Conservation (phyloP, 768 basidiomycete species). For the Albatrellus ellisii region DNA sequence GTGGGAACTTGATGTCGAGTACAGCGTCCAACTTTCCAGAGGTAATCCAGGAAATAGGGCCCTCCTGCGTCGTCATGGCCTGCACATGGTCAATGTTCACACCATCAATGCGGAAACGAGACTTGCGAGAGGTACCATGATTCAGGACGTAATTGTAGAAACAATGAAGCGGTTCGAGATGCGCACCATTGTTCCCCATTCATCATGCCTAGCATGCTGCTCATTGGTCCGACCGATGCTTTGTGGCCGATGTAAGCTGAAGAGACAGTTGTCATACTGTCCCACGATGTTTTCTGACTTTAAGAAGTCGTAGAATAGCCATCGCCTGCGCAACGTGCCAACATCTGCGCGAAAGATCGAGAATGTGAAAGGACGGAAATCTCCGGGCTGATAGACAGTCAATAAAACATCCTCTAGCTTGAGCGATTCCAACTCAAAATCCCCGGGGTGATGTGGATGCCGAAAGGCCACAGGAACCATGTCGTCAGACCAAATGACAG, state of each 20-base stretch:
- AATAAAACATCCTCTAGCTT: slow-evolving; percentile 88
- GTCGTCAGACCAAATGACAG: slow-evolving; percentile 75
- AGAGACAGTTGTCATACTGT: slow-evolving; percentile 95
- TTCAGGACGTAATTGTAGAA: not conserved
- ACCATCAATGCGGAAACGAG: slow-evolving; percentile 92
- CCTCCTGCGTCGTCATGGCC: slow-evolving; percentile 64
- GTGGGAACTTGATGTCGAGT: slow-evolving; percentile 94
- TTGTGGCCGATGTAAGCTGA: slow-evolving; percentile 92
- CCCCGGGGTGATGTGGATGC: slow-evolving; percentile 58
- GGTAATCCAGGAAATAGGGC: slow-evolving; percentile 95
- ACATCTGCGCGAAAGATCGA: slow-evolving; percentile 93
- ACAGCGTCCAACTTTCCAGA: slow-evolving; percentile 96
- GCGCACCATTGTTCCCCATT: slow-evolving; percentile 32
- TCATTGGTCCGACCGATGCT: slow-evolving; percentile 87
- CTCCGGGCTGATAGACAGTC: slow-evolving; percentile 87
- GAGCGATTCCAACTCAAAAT: slow-evolving; percentile 85
- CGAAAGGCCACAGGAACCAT: slow-evolving; percentile 74
- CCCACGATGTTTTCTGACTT: slow-evolving; percentile 89
- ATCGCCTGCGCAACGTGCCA: slow-evolving; percentile 73
- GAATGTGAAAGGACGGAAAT: slow-evolving; percentile 84
- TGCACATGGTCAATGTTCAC: slow-evolving; percentile 94
- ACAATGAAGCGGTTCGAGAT: too few species aligned
- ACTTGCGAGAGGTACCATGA: slow-evolving; percentile 29
- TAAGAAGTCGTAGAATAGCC: slow-evolving; percentile 92
- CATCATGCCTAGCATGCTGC: slow-evolving; percentile 69